Evolutionary conservation across 768 basidiomycete species (phyloP).

Genomic region (Suillus spraguei): DNA sequence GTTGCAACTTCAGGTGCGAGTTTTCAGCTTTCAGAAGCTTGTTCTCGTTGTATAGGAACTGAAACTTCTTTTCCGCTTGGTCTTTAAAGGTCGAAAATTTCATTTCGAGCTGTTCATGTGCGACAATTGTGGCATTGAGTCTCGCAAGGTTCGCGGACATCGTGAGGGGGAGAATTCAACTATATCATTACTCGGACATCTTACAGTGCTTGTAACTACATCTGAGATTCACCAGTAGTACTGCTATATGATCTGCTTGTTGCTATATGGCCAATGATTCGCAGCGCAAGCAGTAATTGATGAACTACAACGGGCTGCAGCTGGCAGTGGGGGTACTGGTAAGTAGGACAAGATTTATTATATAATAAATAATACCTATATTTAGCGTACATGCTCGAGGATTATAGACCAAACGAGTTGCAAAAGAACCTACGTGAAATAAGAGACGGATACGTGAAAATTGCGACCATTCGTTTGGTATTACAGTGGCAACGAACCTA

Average conservation of each 20-base stretch:
- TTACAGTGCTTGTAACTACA: slow-evolving; percentile 1
- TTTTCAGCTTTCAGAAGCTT: background rate
- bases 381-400: background rate
- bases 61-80: background rate
- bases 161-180: background rate
- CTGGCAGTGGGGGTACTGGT: slow-evolving; percentile 1
- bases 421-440: background rate
- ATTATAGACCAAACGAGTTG: background rate
- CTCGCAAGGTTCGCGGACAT: background rate
- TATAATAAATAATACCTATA: no score
- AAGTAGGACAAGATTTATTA: no score
- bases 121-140: background rate
- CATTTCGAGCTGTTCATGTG: background rate
- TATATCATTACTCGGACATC: background rate
- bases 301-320: background rate
- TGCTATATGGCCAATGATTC: background rate
- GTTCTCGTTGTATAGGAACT: background rate
- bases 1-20: background rate
- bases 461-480: background rate
- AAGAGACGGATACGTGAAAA: background rate
- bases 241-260: slow-evolving; percentile 3
- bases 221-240: background rate
- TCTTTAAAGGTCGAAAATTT: background rate
- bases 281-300: background rate
- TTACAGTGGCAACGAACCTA: background rate